A percentile compares a stretch with the other conserved stretches of the same genome.
These are phyloP conservation scores for Phialophora chinensis DNA, from an alignment of 2,329 filamentous ascomycete species.

Conservation along the genomic window DNA sequence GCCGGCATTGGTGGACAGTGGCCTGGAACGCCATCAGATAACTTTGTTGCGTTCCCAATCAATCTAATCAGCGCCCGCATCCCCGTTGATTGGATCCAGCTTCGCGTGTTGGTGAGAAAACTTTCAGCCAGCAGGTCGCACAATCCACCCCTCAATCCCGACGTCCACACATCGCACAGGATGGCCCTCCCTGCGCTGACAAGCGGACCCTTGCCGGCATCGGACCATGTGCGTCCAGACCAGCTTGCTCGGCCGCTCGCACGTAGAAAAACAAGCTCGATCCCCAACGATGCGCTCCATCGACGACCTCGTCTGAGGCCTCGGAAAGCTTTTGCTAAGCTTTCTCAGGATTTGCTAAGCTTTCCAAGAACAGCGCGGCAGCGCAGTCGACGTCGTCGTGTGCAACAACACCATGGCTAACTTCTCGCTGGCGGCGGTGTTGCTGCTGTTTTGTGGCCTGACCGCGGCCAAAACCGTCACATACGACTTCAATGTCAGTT, in stretches of 20 bases:
- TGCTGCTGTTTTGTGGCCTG: slow-evolving; percentile 18
- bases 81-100: neutral
- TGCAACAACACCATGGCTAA: slow-evolving; percentile 14
- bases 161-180: neutral
- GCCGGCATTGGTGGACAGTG: neutral
- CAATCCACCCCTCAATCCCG: neutral
- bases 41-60: neutral
- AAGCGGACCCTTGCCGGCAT: neutral
- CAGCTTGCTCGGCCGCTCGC: neutral
- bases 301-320: neutral
- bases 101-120: neutral
- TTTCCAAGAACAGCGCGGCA: neutral
- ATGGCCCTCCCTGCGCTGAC: neutral
- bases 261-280: neutral
- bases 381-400: neutral
- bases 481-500: slow-evolving; percentile 61
- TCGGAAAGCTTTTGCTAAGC: neutral
- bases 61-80: neutral
- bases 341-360: neutral
- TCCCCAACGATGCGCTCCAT: neutral
- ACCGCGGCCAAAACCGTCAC: slow-evolving; percentile 46
- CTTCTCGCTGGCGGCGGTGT: slow-evolving; percentile 6
- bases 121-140: neutral
- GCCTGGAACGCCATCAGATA: neutral
- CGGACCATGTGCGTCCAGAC: neutral